These are phyloP conservation scores for Coleophoma crateriformis DNA, from an alignment of 2,329 filamentous ascomycete genomes.

Conservation along the genomic window DNA sequence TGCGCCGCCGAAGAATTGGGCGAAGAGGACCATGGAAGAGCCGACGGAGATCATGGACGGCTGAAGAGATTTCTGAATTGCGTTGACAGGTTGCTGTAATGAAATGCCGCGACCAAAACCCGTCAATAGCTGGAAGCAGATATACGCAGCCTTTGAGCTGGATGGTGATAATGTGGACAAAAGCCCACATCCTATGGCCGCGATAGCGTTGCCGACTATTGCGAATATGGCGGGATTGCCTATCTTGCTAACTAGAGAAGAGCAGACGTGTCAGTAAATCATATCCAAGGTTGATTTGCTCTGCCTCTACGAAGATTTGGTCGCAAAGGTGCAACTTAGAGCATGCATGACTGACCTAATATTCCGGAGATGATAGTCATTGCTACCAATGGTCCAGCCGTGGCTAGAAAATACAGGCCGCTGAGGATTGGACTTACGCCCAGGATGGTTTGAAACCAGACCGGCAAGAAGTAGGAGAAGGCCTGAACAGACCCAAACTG, in stretches of 20 bases:
- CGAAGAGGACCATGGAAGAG: slow-evolving; percentile 26
- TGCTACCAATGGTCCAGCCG: slow-evolving; percentile 26
- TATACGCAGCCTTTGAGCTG: slow-evolving; percentile 43
- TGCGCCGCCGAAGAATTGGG: slow-evolving; percentile 22
- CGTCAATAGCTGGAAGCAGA: slow-evolving; percentile 46
- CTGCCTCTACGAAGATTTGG: slow-evolving; percentile 33
- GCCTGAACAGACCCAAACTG: slow-evolving; percentile 22
- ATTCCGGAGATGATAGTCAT: slow-evolving; percentile 12
- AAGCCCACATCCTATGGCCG: slow-evolving; percentile 36
- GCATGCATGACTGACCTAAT: background rate
- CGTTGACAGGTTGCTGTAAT: slow-evolving; percentile 14
- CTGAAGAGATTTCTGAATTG: slow-evolving; percentile 24
- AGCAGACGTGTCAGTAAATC: too few relatives aligned
- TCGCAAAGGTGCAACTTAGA: slow-evolving; percentile 45
- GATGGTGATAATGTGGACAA: slow-evolving; percentile 45
- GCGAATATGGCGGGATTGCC: too few relatives aligned
- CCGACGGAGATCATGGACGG: slow-evolving; percentile 21
- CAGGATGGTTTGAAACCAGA: slow-evolving; percentile 42
- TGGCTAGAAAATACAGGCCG: slow-evolving; percentile 33
- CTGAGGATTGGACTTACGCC: slow-evolving; percentile 35
- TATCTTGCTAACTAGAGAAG: too few relatives aligned
- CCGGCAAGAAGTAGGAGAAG: slow-evolving; percentile 37
- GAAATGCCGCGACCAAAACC: too few relatives aligned
- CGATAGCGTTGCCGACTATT: slow-evolving; percentile 25
- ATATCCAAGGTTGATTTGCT: too few relatives aligned